Conservation (phyloP, 495 filamentous ascomycete species). For the Aspergillus cavernicola region DNA sequence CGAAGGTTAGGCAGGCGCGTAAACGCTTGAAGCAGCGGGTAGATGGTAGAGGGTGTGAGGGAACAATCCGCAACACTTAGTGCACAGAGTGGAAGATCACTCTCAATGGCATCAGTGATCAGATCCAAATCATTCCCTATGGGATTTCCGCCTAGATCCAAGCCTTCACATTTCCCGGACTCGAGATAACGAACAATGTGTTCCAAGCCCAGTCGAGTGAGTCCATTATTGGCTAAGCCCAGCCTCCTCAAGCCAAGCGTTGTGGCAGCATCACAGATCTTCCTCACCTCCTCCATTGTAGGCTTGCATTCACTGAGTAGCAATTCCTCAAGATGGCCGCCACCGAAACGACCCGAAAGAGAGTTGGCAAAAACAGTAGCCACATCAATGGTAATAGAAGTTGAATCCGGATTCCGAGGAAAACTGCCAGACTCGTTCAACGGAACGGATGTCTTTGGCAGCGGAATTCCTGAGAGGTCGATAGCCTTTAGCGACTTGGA, state of each 20-base stretch:
- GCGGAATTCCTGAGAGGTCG: conserved; percentile 81
- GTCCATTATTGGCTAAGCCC: conserved; percentile 74
- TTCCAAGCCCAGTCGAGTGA: conserved; percentile 67
- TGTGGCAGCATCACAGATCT: conserved; percentile 70
- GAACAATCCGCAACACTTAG: conserved; percentile 87
- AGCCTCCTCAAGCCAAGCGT: conserved; percentile 72
- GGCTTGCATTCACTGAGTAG: conserved; percentile 75
- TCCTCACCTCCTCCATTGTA: conserved; percentile 62
- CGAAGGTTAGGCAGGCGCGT: conserved; percentile 69
- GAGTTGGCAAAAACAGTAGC: conserved; percentile 66
- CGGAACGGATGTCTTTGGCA: conserved; percentile 50
- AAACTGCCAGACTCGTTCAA: conserved; percentile 16
- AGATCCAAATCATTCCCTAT: conserved; percentile 64
- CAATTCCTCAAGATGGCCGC: conserved; percentile 76
- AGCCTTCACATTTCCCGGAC: conserved; percentile 73
- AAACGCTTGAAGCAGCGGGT: conserved; percentile 71
- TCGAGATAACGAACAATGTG: conserved; percentile 73
- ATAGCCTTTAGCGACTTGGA: conserved; percentile 81
- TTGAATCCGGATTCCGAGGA: background rate
- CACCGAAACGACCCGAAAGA: conserved; percentile 69
- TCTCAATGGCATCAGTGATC: conserved; percentile 60
- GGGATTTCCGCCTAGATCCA: conserved; percentile 94
- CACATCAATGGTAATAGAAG: conserved; percentile 36
- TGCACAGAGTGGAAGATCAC: conserved; percentile 66
- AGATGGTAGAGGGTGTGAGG: conserved; percentile 65